Base-by-base conservation (phyloP, 257 asterid genomes). In the Ilex asprella region DNA sequence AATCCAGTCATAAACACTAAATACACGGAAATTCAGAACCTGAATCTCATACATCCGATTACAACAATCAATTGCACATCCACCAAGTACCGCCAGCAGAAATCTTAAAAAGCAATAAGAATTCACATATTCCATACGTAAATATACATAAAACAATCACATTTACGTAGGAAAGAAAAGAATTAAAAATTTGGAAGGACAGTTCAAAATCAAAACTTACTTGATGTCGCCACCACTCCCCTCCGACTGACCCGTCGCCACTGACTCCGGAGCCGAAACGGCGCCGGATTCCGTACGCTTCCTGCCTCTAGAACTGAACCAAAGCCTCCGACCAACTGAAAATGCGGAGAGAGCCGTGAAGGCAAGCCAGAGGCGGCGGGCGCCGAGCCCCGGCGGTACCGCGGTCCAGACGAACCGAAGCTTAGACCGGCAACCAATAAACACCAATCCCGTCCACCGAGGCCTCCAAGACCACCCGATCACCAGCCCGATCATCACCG, bases 391-490 rank as follows among this genome's bases (percentile, higher is more conserved):
- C 53, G 97, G 95, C 46, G 96, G 95, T 5, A 35, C 5, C 58
- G 76, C 63, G 16, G 99, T 84, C 99, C 97, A 93, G 12, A 75
- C 31, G 51, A 85, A 79, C 54, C 95, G 86, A 78, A 85, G 71
- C 74, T 87, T 93, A 3, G 97, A 89, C 66, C 96, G 86, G 73
- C 87, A 70, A 1, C 97, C 96, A 13, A 89, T 80, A 67, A 78
- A 87, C 16, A 89, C 67, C 67, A 93, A 69, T 0, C 99, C 95
- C 54, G 92, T 84, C 97, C 96, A 89, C 63, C 95, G 72, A 16
- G 97, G 95, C 70, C 87, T 73, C 99, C 97, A 93, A 8, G 95
- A 82, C 99, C 99, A 93, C 3, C 99, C 99, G 82, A 93, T 89
- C 58, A 87, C 0, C 55, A 93, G 72, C 21, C 99, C 99, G 64